A percentile compares a stretch with the other conserved stretches of the same genome.
These are phyloP conservation scores for Hansenula sp. DNA, from an alignment of 1,139 yeast species.

Conservation along the genomic window DNA sequence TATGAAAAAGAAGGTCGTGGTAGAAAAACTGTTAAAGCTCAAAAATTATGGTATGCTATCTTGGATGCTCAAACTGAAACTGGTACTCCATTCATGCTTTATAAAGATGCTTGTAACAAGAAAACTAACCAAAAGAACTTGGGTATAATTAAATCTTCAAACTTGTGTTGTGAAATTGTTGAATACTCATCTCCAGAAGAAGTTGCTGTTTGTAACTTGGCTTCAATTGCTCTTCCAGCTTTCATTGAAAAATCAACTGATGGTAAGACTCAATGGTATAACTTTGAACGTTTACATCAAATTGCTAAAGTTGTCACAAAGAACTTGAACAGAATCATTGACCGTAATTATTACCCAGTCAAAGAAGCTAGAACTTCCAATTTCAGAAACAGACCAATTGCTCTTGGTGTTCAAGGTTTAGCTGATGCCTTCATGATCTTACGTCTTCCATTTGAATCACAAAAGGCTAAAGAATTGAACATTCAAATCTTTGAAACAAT, in stretches of 20 bases:
- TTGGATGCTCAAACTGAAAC: slow-evolving; percentile 90
- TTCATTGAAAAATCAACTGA: slow-evolving; percentile 37
- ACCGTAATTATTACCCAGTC: slow-evolving; percentile 76
- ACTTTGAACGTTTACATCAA: slow-evolving; percentile 66
- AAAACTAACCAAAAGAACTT: slow-evolving; percentile 84
- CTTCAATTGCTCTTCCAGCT: slow-evolving; percentile 80
- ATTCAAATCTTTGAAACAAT: slow-evolving; percentile 85
- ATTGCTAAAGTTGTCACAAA: slow-evolving; percentile 71
- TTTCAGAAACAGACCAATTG: slow-evolving; percentile 78
- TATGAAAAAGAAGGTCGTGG: slow-evolving; percentile 75
- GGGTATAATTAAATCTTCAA: slow-evolving; percentile 84
- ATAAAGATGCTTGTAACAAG: slow-evolving; percentile 82
- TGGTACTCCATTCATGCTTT: slow-evolving; percentile 88
- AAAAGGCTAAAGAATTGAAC: slow-evolving; percentile 66
- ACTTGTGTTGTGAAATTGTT: slow-evolving; percentile 86
- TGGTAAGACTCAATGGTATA: slow-evolving; percentile 50
- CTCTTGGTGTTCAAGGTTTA: slow-evolving; percentile 86
- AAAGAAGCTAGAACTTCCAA: slow-evolving; percentile 66
- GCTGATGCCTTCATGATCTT: slow-evolving; percentile 81
- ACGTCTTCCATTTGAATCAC: slow-evolving; percentile 76
- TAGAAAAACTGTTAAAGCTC: slow-evolving; percentile 71
- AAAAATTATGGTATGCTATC: slow-evolving; percentile 83
- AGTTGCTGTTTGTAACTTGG: slow-evolving; percentile 88
- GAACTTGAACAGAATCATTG: slow-evolving; percentile 74
- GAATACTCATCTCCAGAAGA: slow-evolving; percentile 86